Evolutionary conservation across 257 asterid species (phyloP).

Genomic region (Petrea volubilis): DNA sequence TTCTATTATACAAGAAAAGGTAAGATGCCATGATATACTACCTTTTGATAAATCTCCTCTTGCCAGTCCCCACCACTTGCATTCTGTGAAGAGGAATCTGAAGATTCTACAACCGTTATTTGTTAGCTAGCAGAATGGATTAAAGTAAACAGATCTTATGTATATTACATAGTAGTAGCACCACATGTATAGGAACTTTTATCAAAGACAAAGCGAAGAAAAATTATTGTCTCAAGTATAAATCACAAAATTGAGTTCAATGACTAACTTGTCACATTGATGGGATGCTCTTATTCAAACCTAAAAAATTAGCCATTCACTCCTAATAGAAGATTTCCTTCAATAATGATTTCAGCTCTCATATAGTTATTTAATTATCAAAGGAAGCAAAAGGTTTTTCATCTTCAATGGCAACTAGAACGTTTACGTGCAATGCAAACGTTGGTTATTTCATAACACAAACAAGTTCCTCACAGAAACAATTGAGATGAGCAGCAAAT

Average conservation of each 20-base stretch:
- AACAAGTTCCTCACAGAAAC: not conserved
- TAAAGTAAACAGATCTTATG: slow-evolving; percentile 6
- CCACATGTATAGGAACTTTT: not conserved
- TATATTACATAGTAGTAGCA: slow-evolving; percentile 5
- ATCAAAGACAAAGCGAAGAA: slow-evolving; percentile 17
- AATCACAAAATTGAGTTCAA: slow-evolving; percentile 6
- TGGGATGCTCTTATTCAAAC: slow-evolving; percentile 9
- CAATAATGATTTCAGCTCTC: not conserved
- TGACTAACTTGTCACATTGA: slow-evolving; percentile 3
- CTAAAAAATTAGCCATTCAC: not conserved
- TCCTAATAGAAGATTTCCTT: slow-evolving; percentile 4
- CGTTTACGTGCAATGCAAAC: not conserved
- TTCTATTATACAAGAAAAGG: slow-evolving; percentile 11
- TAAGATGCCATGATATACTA: slow-evolving; percentile 25
- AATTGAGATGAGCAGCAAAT: not conserved
- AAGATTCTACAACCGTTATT: slow-evolving; percentile 55
- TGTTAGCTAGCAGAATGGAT: slow-evolving; percentile 23
- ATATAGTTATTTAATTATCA: not conserved
- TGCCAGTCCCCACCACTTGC: slow-evolving; percentile 82
- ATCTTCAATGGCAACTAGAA: slow-evolving; percentile 11
- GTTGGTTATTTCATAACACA: not conserved
- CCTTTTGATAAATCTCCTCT: slow-evolving; percentile 95
- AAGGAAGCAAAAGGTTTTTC: not conserved
- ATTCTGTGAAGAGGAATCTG: slow-evolving; percentile 81
- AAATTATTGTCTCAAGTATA: slow-evolving; percentile 6